Evolutionary conservation across 2,329 filamentous ascomycete genomes (phyloP), one percentile per base, ranked within the genome.

Genomic region (Hortaea werneckii): DNA sequence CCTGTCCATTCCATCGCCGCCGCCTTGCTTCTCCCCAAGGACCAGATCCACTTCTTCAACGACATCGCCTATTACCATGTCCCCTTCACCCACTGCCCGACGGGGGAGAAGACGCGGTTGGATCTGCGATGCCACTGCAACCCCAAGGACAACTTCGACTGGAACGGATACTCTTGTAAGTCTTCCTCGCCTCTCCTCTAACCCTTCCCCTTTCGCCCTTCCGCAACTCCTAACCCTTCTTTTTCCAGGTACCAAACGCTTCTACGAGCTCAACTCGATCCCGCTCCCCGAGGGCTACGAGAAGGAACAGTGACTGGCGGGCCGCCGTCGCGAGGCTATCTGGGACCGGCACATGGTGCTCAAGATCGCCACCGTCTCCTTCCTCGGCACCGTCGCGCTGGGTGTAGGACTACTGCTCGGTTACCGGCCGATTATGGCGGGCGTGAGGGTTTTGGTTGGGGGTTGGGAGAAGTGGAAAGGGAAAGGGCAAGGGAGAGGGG

Each of bases 11-110:
- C 90, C n/a, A 95, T 98, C 56, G 92, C 87, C 10, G 92, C 92
- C 3, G 78, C 78, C 50, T 72, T 98, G 37, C 77, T 96, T 67
- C 75, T 98, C 53, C 83, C 85, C 67, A 95, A 94, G 73, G 85
- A 92, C 42, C 82, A 98, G 65, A 81, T 98, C 51, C 92, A 98
- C 67, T 98, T 98, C 74, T 98, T 96, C 75, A 87, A 98, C 67
- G 90, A 98, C 62, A 98, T 98, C 59, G 90, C 87, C 49, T 98
- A 98, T 70, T 95, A 88, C 69, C 92, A 98, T 65, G 85, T 95
- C 26, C 92, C 92, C 20, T 98, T 98, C 66, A 96, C 89, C 4
- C 92, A 98, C 69, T 98, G 92, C 68, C 92, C 92, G 2, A 95
- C 88, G 0, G 85, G 84, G 45, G 87, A 96, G 69, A 77, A 95